Evolutionary conservation across 768 basidiomycete genomes (phyloP), one percentile per base, ranked within the genome.

Genomic region (Plicaturopsis crispa): DNA sequence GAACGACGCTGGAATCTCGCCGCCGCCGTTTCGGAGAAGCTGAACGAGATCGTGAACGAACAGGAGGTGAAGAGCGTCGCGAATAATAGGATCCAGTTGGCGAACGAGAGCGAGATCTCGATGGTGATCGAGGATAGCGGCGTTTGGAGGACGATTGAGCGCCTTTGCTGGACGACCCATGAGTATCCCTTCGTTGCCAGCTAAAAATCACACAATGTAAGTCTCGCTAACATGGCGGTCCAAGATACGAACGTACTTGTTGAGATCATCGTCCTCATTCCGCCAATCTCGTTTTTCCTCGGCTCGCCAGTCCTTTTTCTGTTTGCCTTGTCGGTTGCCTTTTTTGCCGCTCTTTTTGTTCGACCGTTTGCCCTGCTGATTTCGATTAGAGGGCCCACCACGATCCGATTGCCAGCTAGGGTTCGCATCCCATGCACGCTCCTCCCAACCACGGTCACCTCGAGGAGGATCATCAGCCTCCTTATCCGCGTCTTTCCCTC

Each of bases 361-460:
- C 8, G 35, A n/a, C n/a, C 33, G 8, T 35, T 49, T 45, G 39
- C 42, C 48, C 18, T 50, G 49, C 24, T 48, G 45, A 17, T 40
- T 38, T 31, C 53, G 50, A 36, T 52, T 51, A 24, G 62, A 57
- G 32, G 65, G 61, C 33, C 52, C 55, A 40, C 61, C 60, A 47
- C 68, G 63, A 24, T 59, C 54, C 17, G 55, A 52, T 42, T 78
- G 71, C 83, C 83, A 85, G 4, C 72, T 68, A 18, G 78, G 72
- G 24, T 78, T 79, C 41, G 83, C 82, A 47, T 83, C 80, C 83
- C 83, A 85, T 41, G 75, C 61, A 35, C 83, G 73, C 36, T 80
- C 75, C 52, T 72, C 71, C 14, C n/a, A n/a, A n/a, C n/a, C n/a
- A n/a, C n/a, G n/a, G n/a, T n/a, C n/a, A n/a, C 52, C 26, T 11